A percentile compares a stretch with the other conserved stretches of the same genome.
Evolutionary conservation across 345 rosid genomes (phyloP).

Genomic region (Pistacia atlantica): DNA sequence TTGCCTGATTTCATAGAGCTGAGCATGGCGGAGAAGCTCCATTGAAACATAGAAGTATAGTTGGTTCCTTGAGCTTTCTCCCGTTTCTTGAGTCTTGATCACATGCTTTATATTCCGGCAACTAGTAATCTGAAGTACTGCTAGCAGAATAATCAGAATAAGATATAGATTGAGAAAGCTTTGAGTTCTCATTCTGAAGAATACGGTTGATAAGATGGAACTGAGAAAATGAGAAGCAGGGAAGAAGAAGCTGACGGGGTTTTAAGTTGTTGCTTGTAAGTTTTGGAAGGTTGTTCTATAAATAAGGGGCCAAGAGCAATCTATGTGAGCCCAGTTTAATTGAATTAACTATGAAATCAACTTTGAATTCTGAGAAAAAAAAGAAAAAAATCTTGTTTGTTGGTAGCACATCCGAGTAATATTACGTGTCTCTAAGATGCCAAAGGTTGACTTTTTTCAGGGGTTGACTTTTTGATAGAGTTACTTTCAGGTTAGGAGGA

Average conservation of each 20-base stretch:
- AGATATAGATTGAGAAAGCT: slow-evolving; percentile 11
- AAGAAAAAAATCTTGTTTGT: neutral
- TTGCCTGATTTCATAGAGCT: slow-evolving; percentile 17
- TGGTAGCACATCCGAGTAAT: neutral
- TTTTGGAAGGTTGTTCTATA: neutral
- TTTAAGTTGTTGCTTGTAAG: neutral
- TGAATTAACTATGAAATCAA: slow-evolving; percentile 1
- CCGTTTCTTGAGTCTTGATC: neutral
- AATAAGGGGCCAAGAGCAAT: slow-evolving; percentile 6
- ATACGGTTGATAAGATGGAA: neutral
- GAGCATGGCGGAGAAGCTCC: slow-evolving; percentile 26
- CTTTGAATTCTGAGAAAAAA: neutral
- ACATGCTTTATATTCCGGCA: slow-evolving; percentile 23
- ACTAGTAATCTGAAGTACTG: slow-evolving; percentile 20
- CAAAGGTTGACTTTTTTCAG: neutral
- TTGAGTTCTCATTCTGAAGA: slow-evolving; percentile 24
- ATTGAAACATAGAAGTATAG: slow-evolving; percentile 24
- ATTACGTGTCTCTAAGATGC: neutral
- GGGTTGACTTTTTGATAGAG: neutral
- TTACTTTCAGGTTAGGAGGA: neutral
- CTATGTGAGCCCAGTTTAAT: neutral
- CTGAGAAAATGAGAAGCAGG: neutral
- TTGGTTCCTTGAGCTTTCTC: slow-evolving; percentile 19
- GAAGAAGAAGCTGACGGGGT: neutral
- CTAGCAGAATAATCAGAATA: slow-evolving; percentile 22